Base-by-base conservation (phyloP, 495 filamentous ascomycete species). In the Umbilicaria muhlenbergii region DNA sequence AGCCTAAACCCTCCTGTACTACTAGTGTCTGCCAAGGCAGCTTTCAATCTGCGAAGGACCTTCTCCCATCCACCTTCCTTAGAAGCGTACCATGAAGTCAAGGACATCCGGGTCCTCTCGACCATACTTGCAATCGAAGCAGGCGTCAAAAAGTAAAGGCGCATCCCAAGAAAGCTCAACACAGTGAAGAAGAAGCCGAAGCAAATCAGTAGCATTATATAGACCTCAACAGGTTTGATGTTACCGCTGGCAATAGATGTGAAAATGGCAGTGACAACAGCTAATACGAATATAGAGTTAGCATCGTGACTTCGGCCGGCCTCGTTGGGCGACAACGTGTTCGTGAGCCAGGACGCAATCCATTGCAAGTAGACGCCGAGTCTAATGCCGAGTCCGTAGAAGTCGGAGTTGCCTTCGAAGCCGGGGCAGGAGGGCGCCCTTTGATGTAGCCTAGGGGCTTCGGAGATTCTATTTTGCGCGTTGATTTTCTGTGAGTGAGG, bases 361-460 rank as follows among this genome's bases (percentile, higher is more conserved):
- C 58, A 59, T 55, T 62, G 60, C 10, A 60, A 49, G 40, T 66
- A 63, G 42, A 59, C 51, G 24, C 62, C 60, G 32, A 63, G 28
- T 14, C 62, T 49, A 45, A 64, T 60, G 31, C 62, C 62, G 12
- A 64, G 45, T 15, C 62, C 62, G 45, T 64, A 63, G 38, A 63
- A 49, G 41, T 63, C 62, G 12, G 49, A 36, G 41, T 64, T 55
- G 31, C 60, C 58, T 11, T 45, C 36, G 44, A 64, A 50, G 11
- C 32, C 38, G 6, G 24, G 24, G 24, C 24, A 28, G 24, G 24
- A 28, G 24, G 24, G 24, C 24, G 24, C 24, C 8, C 24, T 28
- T 1, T 28, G 24, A 6, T 7, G 1, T 8, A 28, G 24, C 6
- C 24, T 28, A 28, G 24, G 24, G 24, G 6, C 8, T 7, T 28